These are phyloP conservation scores for Circinella umbellata DNA, from an alignment of 371 early-diverging fungal species.

Conservation along the genomic window DNA sequence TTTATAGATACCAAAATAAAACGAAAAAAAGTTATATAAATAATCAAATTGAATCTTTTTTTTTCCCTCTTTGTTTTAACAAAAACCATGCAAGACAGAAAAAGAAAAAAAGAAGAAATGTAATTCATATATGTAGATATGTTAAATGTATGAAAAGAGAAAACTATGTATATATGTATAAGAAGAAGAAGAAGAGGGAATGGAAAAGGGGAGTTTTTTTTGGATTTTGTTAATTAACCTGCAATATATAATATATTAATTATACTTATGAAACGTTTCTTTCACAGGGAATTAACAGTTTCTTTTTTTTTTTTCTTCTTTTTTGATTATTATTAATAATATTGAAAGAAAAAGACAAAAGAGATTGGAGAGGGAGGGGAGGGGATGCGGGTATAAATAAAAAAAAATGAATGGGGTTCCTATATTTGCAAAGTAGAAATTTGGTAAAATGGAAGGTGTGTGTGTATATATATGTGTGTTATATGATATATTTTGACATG, in stretches of 20 bases:
- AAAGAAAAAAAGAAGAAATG: background rate
- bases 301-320: too few species aligned
- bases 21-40: slow-evolving; percentile 1
- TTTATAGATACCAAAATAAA: background rate
- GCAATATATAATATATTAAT: too few species aligned
- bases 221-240: too few species aligned
- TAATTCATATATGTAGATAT: too few species aligned
- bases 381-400: slow-evolving; percentile 9
- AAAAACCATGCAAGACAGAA: background rate
- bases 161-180: too few species aligned
- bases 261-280: too few species aligned
- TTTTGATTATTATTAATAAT: too few species aligned
- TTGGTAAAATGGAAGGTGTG: background rate
- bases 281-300: too few species aligned
- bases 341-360: background rate
- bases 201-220: too few species aligned
- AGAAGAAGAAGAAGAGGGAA: too few species aligned
- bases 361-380: background rate
- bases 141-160: too few species aligned
- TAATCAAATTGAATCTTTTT: background rate
- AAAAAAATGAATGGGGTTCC: background rate
- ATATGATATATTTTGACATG: background rate
- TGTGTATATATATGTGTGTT: background rate
- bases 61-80: background rate
- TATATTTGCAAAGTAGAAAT: background rate